These are phyloP conservation scores for Marasmius sp. DNA, from an alignment of 1,284 basidiomycete species.

Conservation along the genomic window DNA sequence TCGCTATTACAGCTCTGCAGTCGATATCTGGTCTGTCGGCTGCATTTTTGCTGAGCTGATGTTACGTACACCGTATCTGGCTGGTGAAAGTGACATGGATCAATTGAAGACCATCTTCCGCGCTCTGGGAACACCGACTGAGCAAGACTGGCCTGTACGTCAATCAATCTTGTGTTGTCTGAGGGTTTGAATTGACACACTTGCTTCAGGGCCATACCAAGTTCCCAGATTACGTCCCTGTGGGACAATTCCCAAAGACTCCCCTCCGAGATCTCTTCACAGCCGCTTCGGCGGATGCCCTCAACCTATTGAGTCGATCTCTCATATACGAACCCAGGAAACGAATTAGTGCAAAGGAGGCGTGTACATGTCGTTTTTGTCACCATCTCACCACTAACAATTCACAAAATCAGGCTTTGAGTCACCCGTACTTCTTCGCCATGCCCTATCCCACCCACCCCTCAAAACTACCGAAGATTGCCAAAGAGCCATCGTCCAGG, in stretches of 20 bases:
- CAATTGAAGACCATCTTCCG: slow-evolving; percentile 94
- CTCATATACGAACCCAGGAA: slow-evolving; percentile 85
- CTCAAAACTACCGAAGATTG: slow-evolving; percentile 79
- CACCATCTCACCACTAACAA: background rate
- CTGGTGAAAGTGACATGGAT: slow-evolving; percentile 94
- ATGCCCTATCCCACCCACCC: slow-evolving; percentile 81
- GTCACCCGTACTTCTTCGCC: slow-evolving; percentile 77
- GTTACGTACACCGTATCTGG: slow-evolving; percentile 91
- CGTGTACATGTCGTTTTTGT: slow-evolving; percentile 32
- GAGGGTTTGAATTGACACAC: background rate
- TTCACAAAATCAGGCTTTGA: slow-evolving; percentile 52
- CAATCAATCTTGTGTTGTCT: background rate
- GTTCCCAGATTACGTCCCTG: slow-evolving; percentile 86
- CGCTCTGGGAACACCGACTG: slow-evolving; percentile 92
- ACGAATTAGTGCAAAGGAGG: slow-evolving; percentile 81
- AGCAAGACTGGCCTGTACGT: slow-evolving; percentile 93
- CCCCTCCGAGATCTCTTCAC: slow-evolving; percentile 87
- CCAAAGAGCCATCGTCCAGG: slow-evolving; percentile 44
- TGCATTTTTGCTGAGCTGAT: slow-evolving; percentile 97
- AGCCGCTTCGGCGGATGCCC: slow-evolving; percentile 84
- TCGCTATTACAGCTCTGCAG: slow-evolving; percentile 84
- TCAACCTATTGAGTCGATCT: slow-evolving; percentile 82
- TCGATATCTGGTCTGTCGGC: slow-evolving; percentile 94
- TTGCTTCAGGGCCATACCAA: slow-evolving; percentile 75
- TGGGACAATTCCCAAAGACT: slow-evolving; percentile 81